These are phyloP conservation scores for Kuraishia borneana DNA, from an alignment of 805 yeast genomes.

Conservation along the genomic window DNA sequence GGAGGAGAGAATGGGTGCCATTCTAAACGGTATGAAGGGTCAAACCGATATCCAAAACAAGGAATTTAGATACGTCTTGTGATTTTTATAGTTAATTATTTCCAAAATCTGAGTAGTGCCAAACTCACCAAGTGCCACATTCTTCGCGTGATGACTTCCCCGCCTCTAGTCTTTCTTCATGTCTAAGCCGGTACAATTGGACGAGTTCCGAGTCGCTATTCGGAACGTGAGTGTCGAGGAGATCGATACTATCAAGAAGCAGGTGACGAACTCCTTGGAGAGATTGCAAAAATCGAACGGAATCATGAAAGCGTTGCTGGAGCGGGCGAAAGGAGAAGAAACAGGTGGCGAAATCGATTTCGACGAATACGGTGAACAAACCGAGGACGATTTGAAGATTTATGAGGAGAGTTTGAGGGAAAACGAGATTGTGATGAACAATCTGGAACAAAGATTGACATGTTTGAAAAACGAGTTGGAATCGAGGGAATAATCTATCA, in stretches of 20 bases:
- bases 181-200: slow-evolving; percentile 16
- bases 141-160: too few species aligned
- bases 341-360: slow-evolving; percentile 5
- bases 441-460: slow-evolving; percentile 34
- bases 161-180: too few species aligned
- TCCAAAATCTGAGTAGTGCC: too few species aligned
- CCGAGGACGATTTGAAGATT: slow-evolving; percentile 33
- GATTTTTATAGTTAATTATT: too few species aligned
- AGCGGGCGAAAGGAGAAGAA: slow-evolving; percentile 9
- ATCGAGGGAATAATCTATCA: slow-evolving; percentile 29
- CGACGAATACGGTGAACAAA: slow-evolving; percentile 24
- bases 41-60: slow-evolving; percentile 48
- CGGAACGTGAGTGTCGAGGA: slow-evolving; percentile 31
- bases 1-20: slow-evolving; percentile 10
- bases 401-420: slow-evolving; percentile 47
- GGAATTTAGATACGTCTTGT: slow-evolving; percentile 37
- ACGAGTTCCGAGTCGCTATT: slow-evolving; percentile 18
- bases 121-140: too few species aligned
- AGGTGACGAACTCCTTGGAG: slow-evolving; percentile 27
- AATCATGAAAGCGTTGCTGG: slow-evolving; percentile 30
- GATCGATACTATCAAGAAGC: slow-evolving; percentile 18
- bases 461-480: slow-evolving; percentile 35
- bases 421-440: slow-evolving; percentile 40
- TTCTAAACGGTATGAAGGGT: slow-evolving; percentile 42
- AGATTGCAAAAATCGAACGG: slow-evolving; percentile 38